Percentiles rank a stretch among this genome's conserved stretches.
Conservation (phyloP, 2,329 filamentous ascomycete species). For the Trichophyton mentagrophytes region DNA sequence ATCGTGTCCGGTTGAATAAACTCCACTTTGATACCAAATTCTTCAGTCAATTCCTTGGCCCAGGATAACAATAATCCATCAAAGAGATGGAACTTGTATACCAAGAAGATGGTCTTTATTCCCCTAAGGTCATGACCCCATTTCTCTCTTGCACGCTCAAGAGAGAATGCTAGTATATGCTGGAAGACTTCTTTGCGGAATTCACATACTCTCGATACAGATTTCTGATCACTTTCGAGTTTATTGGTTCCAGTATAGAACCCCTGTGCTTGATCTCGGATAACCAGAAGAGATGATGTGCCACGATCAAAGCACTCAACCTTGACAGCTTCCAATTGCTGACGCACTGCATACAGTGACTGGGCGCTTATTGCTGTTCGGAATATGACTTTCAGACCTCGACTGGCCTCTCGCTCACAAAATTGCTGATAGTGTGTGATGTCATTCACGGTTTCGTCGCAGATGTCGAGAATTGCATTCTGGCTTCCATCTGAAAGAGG, state of each 20-base stretch:
- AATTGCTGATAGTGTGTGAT: neutral
- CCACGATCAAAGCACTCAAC: neutral
- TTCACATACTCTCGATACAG: neutral
- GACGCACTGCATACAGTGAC: slow-evolving; percentile 1
- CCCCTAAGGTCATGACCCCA: neutral
- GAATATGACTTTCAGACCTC: slow-evolving; percentile 1
- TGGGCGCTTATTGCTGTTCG: slow-evolving; percentile 3
- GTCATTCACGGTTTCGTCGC: slow-evolving; percentile 4
- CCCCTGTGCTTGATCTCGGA: slow-evolving; percentile 2
- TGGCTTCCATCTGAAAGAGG: neutral
- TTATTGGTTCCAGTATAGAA: slow-evolving; percentile 3
- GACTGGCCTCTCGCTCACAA: neutral
- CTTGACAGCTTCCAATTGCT: neutral
- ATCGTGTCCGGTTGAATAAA: slow-evolving; percentile 3
- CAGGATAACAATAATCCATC: slow-evolving; percentile 3
- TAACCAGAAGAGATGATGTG: neutral
- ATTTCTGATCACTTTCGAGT: neutral
- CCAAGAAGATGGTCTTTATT: neutral
- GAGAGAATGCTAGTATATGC: neutral
- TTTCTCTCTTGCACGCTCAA: neutral
- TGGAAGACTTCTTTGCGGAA: slow-evolving; percentile 1
- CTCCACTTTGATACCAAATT: slow-evolving; percentile 4
- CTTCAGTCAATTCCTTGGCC: neutral
- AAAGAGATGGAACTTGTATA: slow-evolving; percentile 4
- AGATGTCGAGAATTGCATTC: neutral